Evolutionary conservation across 352 stramenopile genomes (phyloP).

Genomic region (Phytopythium montanum): DNA sequence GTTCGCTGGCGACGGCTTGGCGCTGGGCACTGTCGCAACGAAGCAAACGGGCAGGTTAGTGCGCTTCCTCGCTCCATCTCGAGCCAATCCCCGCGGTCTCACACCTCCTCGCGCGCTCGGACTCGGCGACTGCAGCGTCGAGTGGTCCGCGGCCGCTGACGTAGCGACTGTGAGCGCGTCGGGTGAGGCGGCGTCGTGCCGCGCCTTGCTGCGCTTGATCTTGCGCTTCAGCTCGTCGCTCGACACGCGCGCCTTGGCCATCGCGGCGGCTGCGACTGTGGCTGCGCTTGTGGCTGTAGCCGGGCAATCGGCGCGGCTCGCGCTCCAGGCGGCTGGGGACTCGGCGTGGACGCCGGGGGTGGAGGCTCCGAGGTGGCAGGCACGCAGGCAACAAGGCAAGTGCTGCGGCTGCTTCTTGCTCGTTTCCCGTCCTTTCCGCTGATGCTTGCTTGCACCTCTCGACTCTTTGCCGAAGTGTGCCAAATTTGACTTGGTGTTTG

Average conservation of each 20-base stretch:
- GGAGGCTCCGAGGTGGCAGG: not conserved
- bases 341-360: not conserved
- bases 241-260: conserved; percentile 57
- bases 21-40: conserved; percentile 3
- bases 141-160: conserved; percentile 15
- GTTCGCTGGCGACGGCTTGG: conserved; percentile 70
- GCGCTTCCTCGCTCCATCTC: not conserved
- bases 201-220: conserved; percentile 55
- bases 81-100: not conserved
- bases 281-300: too few species aligned
- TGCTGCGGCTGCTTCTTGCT: not conserved
- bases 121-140: conserved; percentile 49
- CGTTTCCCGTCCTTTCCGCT: conserved; percentile 2
- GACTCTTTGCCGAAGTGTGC: conserved; percentile 5
- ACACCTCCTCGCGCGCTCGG: conserved; percentile 29
- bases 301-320: not conserved
- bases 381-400: too few species aligned
- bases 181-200: conserved; percentile 24
- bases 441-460: conserved; percentile 7
- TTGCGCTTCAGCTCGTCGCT: conserved; percentile 71
- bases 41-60: not conserved
- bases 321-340: conserved; percentile 3
- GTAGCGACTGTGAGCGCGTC: conserved; percentile 13
- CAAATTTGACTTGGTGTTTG: not conserved
- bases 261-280: conserved; percentile 4